Evolutionary conservation across 345 rosid genomes (phyloP).

Genomic region (Pistacia vera): DNA sequence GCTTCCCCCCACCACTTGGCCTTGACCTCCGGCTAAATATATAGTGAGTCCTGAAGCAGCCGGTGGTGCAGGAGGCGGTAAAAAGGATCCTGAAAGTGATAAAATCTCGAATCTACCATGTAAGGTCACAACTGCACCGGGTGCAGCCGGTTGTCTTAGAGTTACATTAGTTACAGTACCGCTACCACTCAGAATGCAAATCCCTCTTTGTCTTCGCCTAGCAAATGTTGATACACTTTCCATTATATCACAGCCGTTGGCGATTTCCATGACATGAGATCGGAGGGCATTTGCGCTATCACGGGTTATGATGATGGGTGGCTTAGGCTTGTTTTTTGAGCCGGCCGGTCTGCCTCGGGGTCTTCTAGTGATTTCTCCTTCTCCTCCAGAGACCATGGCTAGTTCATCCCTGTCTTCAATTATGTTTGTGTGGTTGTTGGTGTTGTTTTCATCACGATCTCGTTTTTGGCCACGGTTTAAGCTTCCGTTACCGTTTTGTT

Average conservation of each 20-base stretch:
- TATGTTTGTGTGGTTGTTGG: slow-evolving; percentile 21
- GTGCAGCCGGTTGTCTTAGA: slow-evolving; percentile 76
- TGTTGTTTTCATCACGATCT: slow-evolving; percentile 57
- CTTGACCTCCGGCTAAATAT: slow-evolving; percentile 95
- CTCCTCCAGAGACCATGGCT: slow-evolving; percentile 37
- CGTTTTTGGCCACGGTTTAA: slow-evolving; percentile 60
- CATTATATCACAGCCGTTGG: slow-evolving; percentile 76
- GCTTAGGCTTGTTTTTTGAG: slow-evolving; percentile 89
- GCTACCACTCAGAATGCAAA: slow-evolving; percentile 84
- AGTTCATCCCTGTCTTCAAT: slow-evolving; percentile 43
- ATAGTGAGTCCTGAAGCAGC: slow-evolving; percentile 86
- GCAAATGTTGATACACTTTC: slow-evolving; percentile 82
- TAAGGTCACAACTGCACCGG: slow-evolving; percentile 76
- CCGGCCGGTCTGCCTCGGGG: slow-evolving; percentile 91
- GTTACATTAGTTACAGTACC: slow-evolving; percentile 89
- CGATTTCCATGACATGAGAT: slow-evolving; percentile 90
- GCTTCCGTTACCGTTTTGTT: slow-evolving; percentile 36
- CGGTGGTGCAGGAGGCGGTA: slow-evolving; percentile 96
- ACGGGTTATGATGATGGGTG: slow-evolving; percentile 89
- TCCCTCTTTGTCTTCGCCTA: slow-evolving; percentile 76
- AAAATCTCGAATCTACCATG: slow-evolving; percentile 94
- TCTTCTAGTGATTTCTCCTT: slow-evolving; percentile 60
- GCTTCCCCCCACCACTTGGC: slow-evolving; percentile 93
- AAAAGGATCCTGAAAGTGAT: slow-evolving; percentile 83
- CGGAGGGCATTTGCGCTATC: slow-evolving; percentile 97